A percentile compares a stretch with the other conserved stretches of the same genome.
Evolutionary conservation across 2,329 filamentous ascomycete species (phyloP).

Genomic region (Aureobasidium melanogenum): DNA sequence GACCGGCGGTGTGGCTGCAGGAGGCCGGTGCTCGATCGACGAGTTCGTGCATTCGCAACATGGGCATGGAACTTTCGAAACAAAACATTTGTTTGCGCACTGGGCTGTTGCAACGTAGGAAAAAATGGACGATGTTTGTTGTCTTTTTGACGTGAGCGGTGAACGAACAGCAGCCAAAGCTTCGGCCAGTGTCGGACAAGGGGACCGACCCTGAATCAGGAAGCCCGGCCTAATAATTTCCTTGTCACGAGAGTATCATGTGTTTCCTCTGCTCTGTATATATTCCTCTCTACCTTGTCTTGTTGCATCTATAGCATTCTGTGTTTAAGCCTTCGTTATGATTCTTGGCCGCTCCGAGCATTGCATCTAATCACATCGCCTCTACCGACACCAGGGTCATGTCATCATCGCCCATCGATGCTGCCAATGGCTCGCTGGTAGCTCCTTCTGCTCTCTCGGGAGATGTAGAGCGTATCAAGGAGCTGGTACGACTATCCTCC

Average conservation of each 20-base stretch:
- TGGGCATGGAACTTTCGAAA: background rate
- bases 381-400: background rate
- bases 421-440: background rate
- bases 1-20: conserved; percentile 4
- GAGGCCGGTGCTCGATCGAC: background rate
- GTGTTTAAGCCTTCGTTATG: conserved; percentile 3
- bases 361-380: background rate
- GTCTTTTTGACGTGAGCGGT: background rate
- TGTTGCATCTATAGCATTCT: background rate
- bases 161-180: conserved; percentile 5
- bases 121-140: background rate
- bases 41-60: background rate
- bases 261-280: conserved; percentile 2
- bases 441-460: conserved; percentile 7
- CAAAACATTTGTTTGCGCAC: background rate
- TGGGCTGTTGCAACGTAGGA: background rate
- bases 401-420: conserved; percentile 9
- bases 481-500: conserved; percentile 15
- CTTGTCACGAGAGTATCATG: conserved; percentile 2
- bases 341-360: background rate
- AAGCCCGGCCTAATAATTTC: conserved; percentile 1
- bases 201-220: background rate
- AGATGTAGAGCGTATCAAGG: conserved; percentile 17
- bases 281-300: background rate
- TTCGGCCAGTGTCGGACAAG: background rate